A percentile compares a stretch with the other conserved stretches of the same genome.
These are phyloP conservation scores for Arthrobotrys pseudoclavata DNA, from an alignment of 2,329 filamentous ascomycete genomes.

Conservation along the genomic window DNA sequence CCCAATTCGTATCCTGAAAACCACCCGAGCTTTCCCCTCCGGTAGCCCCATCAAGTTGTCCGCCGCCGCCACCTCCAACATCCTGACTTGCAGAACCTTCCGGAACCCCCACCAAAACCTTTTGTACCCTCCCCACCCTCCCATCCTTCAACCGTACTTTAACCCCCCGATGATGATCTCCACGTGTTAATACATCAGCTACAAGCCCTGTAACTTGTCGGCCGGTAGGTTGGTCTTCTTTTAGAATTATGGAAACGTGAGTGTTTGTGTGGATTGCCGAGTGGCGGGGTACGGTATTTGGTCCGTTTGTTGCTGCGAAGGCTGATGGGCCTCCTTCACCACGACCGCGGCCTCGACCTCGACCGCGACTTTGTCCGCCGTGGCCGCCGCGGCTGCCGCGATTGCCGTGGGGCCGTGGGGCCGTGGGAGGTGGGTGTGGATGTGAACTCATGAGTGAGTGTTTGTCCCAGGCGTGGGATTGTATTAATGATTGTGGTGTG, in stretches of 20 bases:
- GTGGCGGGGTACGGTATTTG: constrained; percentile 68
- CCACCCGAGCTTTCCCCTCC: constrained; percentile 2
- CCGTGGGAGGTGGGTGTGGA: neutral
- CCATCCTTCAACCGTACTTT: constrained; percentile 81
- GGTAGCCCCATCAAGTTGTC: constrained; percentile 4
- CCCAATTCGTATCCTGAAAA: neutral
- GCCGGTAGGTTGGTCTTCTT: constrained; percentile 81
- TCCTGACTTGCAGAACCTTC: constrained; percentile 16
- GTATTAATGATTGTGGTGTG: constrained; percentile 2
- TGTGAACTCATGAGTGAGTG: constrained; percentile 6
- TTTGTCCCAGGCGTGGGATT: neutral
- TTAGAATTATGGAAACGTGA: constrained; percentile 79
- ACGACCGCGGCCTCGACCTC: neutral
- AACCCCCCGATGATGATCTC: constrained; percentile 82
- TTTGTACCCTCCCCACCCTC: constrained; percentile 80
- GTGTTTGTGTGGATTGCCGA: constrained; percentile 74
- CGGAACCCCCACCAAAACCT: constrained; percentile 67
- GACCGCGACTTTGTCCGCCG: neutral
- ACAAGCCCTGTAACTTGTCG: constrained; percentile 77
- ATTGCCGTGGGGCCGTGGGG: neutral
- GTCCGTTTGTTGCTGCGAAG: constrained; percentile 64
- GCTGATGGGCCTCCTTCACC: constrained; percentile 61
- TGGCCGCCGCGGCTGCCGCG: neutral
- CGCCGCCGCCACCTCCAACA: constrained; percentile 28
- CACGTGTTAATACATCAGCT: constrained; percentile 77